Conservation (phyloP, 345 rosid genomes). For the Corchorus olitorius region DNA sequence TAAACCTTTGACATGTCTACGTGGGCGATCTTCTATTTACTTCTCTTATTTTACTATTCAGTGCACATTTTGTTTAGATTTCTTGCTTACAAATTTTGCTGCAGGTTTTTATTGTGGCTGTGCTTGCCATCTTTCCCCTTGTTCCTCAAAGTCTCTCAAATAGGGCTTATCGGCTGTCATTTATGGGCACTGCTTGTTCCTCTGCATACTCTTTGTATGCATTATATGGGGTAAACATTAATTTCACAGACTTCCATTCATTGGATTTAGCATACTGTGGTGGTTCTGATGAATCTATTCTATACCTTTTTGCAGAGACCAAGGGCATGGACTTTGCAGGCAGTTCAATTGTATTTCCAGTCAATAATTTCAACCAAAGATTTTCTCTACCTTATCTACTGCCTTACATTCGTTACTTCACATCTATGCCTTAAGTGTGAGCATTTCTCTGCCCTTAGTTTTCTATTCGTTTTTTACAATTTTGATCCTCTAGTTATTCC, state of each 20-base stretch:
- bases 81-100: constrained; percentile 27
- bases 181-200: constrained; percentile 92
- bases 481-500: background rate
- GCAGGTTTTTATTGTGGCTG: constrained; percentile 86
- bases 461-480: background rate
- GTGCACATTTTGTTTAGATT: constrained; percentile 12
- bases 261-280: constrained; percentile 13
- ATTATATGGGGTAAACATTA: constrained; percentile 74
- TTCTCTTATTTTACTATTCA: background rate
- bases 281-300: constrained; percentile 20
- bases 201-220: constrained; percentile 82
- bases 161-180: constrained; percentile 86
- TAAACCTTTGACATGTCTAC: background rate
- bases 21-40: background rate
- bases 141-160: constrained; percentile 70
- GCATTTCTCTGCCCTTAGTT: constrained; percentile 26
- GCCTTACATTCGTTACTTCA: constrained; percentile 85
- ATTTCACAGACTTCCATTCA: constrained; percentile 19
- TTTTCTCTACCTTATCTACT: constrained; percentile 88
- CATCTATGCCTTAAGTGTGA: constrained; percentile 90
- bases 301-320: constrained; percentile 61
- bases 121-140: constrained; percentile 86
- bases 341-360: constrained; percentile 81
- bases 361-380: constrained; percentile 84
- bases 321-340: constrained; percentile 89